Evolutionary conservation across 345 rosid species (phyloP).

Genomic region (Brassica juncea): DNA sequence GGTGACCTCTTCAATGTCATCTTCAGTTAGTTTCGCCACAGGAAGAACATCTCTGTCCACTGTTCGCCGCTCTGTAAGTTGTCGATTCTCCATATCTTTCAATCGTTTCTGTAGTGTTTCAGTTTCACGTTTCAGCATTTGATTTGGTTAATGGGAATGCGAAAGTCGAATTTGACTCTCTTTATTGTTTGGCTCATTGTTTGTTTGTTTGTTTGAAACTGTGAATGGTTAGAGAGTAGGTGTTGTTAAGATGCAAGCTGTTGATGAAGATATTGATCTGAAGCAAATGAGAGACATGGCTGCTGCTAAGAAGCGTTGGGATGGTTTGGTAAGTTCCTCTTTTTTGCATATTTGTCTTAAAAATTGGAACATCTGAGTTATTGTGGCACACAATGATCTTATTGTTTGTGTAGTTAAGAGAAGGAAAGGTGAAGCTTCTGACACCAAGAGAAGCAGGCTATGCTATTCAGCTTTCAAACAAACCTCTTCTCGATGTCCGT

Average conservation of each 20-base stretch:
- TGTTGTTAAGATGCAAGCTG: conserved; percentile 61
- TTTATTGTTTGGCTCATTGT: conserved; percentile 3
- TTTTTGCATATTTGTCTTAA: background rate
- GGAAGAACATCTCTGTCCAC: conserved; percentile 12
- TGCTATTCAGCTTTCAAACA: conserved; percentile 81
- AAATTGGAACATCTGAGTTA: background rate
- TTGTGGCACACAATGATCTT: background rate
- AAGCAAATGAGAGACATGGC: conserved; percentile 94
- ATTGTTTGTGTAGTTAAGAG: conserved; percentile 60
- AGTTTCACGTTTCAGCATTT: background rate
- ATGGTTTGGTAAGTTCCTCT: conserved; percentile 59
- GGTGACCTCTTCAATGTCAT: conserved; percentile 23
- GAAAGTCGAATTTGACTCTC: background rate
- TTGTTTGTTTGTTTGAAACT: background rate
- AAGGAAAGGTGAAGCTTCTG: conserved; percentile 78
- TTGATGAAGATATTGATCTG: conserved; percentile 66
- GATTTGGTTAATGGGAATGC: conserved; percentile 15
- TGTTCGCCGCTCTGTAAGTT: conserved; percentile 34
- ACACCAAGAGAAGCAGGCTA: conserved; percentile 89
- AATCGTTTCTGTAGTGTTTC: background rate
- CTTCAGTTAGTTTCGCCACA: background rate
- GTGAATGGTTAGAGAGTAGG: conserved; percentile 41
- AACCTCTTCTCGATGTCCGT: conserved; percentile 81
- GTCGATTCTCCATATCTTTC: conserved; percentile 26
- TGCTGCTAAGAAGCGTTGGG: conserved; percentile 96